Evolutionary conservation across 371 early-diverging fungal genomes (phyloP).

Genomic region (Mucor plumbeus): DNA sequence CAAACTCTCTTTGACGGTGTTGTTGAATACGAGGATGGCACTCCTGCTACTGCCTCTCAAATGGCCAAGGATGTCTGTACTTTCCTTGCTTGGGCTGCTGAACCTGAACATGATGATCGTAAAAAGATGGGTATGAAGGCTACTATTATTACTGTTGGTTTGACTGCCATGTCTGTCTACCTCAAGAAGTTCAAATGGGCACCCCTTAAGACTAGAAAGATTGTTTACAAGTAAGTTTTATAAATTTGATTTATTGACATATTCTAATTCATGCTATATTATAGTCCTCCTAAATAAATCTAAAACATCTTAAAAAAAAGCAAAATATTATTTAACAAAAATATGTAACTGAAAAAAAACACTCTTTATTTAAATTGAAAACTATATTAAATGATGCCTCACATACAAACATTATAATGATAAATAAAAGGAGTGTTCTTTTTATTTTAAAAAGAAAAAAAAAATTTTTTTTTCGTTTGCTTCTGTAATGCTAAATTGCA

Average conservation of each 20-base stretch:
- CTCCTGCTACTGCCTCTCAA: constrained; percentile 97
- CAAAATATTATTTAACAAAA: constrained; percentile 5
- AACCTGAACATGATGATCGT: constrained; percentile 97
- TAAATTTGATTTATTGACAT: background rate
- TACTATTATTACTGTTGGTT: constrained; percentile 62
- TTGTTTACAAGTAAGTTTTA: constrained; percentile 67
- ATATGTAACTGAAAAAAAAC: background rate
- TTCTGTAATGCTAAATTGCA: too few species aligned
- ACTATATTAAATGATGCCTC: too few species aligned
- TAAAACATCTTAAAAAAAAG: background rate
- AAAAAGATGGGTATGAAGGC: constrained; percentile 97
- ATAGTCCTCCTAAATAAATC: constrained; percentile 30
- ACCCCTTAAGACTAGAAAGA: constrained; percentile 81
- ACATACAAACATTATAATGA: too few species aligned
- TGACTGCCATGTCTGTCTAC: constrained; percentile 73
- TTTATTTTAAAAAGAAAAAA: too few species aligned
- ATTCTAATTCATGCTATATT: background rate
- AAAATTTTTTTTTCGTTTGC: too few species aligned
- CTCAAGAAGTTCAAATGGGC: constrained; percentile 84
- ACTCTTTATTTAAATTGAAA: background rate
- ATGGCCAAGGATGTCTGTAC: constrained; percentile 97
- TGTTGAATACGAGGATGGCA: constrained; percentile 97
- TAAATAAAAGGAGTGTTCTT: too few species aligned
- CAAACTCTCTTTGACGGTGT: constrained; percentile 92
- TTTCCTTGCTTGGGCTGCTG: constrained; percentile 94